phyloP scores from a whole-genome alignment of 2,329 filamentous ascomycete species.

The Fusarium kyushuense region DNA sequence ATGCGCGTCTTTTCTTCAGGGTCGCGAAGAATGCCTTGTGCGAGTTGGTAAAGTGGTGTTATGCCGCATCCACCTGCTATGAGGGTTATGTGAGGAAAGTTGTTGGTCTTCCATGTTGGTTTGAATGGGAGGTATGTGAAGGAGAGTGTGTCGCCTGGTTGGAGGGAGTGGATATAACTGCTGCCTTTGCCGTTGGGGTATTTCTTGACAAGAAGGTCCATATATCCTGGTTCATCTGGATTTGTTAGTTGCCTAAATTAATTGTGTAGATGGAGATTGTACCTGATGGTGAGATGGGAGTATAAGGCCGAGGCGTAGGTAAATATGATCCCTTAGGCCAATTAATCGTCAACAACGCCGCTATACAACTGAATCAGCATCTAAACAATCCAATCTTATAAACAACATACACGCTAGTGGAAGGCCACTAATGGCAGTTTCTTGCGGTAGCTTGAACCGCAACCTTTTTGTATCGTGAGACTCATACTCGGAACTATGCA shows the following conservation, averaged over 20 bases:
- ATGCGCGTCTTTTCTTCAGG: conserved; percentile 71
- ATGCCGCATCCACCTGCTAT: conserved; percentile 80
- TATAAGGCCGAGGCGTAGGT: conserved; percentile 74
- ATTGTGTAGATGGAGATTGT: accelerated
- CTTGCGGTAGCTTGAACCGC: conserved; percentile 66
- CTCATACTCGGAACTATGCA: conserved; percentile 64
- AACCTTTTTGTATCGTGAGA: conserved; percentile 71
- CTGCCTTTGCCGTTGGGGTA: conserved; percentile 75
- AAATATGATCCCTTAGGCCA: conserved; percentile 68
- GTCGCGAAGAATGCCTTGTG: conserved; percentile 71
- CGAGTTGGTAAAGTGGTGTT: conserved; percentile 76
- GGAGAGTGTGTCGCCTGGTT: conserved; percentile 70
- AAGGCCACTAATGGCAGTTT: conserved; percentile 62
- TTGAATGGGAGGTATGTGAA: conserved; percentile 64
- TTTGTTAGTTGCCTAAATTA: background rate
- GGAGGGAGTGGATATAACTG: conserved; percentile 73
- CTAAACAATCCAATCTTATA: no score
- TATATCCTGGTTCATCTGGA: conserved; percentile 64
- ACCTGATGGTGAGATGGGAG: conserved; percentile 60
- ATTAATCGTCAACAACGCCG: conserved; percentile 70
- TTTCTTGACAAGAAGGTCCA: conserved; percentile 76
- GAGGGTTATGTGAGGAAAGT: conserved; percentile 66
- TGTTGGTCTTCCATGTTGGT: conserved; percentile 63
- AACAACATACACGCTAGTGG: conserved; percentile 59
- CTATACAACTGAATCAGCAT: conserved; percentile 39